Evolutionary conservation across 352 stramenopile species (phyloP).

Genomic region (Phytophthora cajani): DNA sequence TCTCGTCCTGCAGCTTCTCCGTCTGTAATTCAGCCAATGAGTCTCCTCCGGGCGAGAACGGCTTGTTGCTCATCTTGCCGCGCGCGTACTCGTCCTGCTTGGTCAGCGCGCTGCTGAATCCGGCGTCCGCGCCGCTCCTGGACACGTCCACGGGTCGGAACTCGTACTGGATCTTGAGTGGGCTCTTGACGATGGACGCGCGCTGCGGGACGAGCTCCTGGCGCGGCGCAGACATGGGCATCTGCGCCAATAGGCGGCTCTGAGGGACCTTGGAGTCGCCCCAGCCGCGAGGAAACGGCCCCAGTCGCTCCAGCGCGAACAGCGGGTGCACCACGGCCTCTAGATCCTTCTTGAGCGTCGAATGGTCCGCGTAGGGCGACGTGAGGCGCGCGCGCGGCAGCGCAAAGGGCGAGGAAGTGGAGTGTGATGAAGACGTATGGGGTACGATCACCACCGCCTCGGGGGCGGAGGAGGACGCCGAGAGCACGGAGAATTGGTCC

Average conservation of each 20-base stretch:
- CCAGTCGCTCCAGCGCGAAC: slow-evolving; percentile 54
- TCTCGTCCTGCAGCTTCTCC: background rate
- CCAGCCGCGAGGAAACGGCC: slow-evolving; percentile 38
- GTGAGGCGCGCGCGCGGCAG: slow-evolving; percentile 47
- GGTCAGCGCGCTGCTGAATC: slow-evolving; percentile 69
- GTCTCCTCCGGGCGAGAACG: slow-evolving; percentile 70
- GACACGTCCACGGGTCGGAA: slow-evolving; percentile 52
- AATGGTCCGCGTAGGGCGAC: slow-evolving; percentile 40
- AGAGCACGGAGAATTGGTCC: slow-evolving; percentile 53
- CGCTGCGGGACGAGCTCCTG: slow-evolving; percentile 62
- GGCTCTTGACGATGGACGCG: slow-evolving; percentile 54
- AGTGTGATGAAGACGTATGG: background rate
- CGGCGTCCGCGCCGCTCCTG: slow-evolving; percentile 44
- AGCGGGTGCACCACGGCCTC: slow-evolving; percentile 37
- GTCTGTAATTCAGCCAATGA: slow-evolving; percentile 48
- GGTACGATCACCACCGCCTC: slow-evolving; percentile 59
- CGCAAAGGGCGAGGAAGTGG: slow-evolving; percentile 38
- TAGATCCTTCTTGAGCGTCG: slow-evolving; percentile 33
- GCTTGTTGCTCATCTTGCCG: slow-evolving; percentile 82
- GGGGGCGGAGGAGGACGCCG: slow-evolving; percentile 50
- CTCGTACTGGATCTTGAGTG: slow-evolving; percentile 67
- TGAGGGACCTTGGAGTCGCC: slow-evolving; percentile 22
- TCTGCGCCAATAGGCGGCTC: slow-evolving; percentile 74
- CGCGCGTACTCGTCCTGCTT: slow-evolving; percentile 85
- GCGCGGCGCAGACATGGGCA: slow-evolving; percentile 66